Evolutionary conservation across 805 yeast species (phyloP).

Genomic region (Kuraishia piskuri): DNA sequence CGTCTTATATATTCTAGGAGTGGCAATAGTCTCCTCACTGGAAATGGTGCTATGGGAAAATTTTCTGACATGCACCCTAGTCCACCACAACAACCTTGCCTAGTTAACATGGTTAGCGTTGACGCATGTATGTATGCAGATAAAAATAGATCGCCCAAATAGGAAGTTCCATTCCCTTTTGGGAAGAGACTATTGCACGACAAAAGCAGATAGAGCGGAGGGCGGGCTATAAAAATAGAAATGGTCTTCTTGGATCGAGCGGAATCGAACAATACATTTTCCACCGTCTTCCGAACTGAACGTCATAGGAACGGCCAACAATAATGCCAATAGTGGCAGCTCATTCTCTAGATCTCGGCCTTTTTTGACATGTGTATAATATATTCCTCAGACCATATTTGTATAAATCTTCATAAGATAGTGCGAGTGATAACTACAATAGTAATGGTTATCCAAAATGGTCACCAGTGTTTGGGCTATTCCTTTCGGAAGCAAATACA

Average conservation of each 20-base stretch:
- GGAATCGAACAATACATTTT: not conserved
- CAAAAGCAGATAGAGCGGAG: not conserved
- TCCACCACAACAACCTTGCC: not conserved
- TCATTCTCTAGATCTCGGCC: not conserved
- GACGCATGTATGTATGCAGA: not conserved
- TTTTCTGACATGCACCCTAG: slow-evolving; percentile 14
- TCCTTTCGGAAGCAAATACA: not conserved
- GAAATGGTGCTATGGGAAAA: slow-evolving; percentile 8
- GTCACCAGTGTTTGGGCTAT: not conserved
- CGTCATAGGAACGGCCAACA: not conserved
- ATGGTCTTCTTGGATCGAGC: not conserved
- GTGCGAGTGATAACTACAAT: too few species aligned
- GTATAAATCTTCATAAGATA: too few species aligned
- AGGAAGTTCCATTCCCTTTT: not conserved
- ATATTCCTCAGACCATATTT: too few species aligned
- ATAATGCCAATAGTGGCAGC: not conserved
- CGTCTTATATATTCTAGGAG: not conserved
- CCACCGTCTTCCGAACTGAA: not conserved
- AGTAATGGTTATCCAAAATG: not conserved
- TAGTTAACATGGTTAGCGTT: not conserved
- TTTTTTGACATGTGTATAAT: not conserved
- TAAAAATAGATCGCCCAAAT: not conserved
- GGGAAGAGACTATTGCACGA: not conserved
- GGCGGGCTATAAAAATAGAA: not conserved
- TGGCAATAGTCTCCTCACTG: not conserved